These are phyloP conservation scores for Chalciporus chontae DNA, from an alignment of 768 basidiomycete genomes.

Conservation along the genomic window DNA sequence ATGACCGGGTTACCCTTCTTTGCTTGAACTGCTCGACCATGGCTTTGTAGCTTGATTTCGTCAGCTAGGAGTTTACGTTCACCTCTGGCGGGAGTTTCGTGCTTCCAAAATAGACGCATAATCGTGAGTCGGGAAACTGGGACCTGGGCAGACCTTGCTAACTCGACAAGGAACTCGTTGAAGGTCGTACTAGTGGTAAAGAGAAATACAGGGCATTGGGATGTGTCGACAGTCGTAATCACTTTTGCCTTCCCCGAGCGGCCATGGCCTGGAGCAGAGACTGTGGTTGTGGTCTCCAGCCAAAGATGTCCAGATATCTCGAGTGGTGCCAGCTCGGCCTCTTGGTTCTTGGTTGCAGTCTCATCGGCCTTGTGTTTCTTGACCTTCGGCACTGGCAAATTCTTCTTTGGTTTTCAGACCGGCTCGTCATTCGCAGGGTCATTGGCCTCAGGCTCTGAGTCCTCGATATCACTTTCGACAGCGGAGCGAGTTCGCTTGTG, in stretches of 20 bases:
- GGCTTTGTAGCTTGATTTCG: background rate
- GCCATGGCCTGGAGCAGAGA: background rate
- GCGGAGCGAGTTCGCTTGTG: too few species aligned
- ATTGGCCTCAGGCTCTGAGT: too few species aligned
- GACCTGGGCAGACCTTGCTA: background rate
- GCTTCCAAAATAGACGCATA: background rate
- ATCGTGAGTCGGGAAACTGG: background rate
- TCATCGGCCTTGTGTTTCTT: too few species aligned
- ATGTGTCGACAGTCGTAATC: too few species aligned
- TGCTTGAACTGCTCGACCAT: slow-evolving; percentile 1
- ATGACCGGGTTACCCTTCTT: slow-evolving; percentile 1
- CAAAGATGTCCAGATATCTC: background rate
- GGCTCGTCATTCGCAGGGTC: too few species aligned
- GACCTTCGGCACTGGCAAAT: too few species aligned
- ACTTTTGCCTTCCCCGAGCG: background rate
- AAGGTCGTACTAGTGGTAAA: background rate
- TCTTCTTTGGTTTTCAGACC: too few species aligned
- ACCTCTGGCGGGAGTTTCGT: background rate
- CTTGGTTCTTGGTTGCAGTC: too few species aligned
- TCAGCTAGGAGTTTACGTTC: background rate
- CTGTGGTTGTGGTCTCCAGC: background rate
- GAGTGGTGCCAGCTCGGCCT: background rate
- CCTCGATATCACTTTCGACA: too few species aligned
- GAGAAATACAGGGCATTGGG: too few species aligned
- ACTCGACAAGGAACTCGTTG: background rate